Conservation (phyloP, 306 rosid species). For the Cicer arietinum region DNA sequence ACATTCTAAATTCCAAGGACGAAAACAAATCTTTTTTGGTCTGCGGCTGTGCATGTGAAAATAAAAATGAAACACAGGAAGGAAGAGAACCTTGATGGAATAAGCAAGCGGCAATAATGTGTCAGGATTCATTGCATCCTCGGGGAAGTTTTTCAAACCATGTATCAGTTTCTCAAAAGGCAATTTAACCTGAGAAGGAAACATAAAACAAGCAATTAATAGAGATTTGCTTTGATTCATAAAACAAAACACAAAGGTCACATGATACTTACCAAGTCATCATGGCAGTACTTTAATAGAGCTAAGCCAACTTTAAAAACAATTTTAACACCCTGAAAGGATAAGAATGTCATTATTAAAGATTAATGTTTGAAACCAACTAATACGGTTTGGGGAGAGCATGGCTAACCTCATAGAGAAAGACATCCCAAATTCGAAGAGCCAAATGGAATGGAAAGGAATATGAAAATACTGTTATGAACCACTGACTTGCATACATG, state of each 20-base stretch:
- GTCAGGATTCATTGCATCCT: conserved; percentile 91
- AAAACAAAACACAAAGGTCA: conserved; percentile 29
- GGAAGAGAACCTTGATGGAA: conserved; percentile 79
- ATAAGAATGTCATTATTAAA: conserved; percentile 35
- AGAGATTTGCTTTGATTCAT: background rate
- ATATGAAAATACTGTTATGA: conserved; percentile 94
- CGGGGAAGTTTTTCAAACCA: conserved; percentile 92
- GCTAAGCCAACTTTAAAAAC: conserved; percentile 96
- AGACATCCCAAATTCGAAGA: conserved; percentile 98
- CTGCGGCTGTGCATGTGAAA: background rate
- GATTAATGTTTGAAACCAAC: conserved; percentile 24
- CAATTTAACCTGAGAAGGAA: conserved; percentile 66
- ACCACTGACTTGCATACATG: conserved; percentile 99
- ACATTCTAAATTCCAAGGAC: conserved; percentile 26
- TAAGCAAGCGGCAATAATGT: conserved; percentile 85
- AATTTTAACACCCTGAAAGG: conserved; percentile 84
- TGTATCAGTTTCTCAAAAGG: conserved; percentile 98
- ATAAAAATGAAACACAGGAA: conserved; percentile 34
- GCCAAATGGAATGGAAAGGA: conserved; percentile 98
- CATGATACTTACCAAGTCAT: conserved; percentile 82
- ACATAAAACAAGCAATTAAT: conserved; percentile 39
- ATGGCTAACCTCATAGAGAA: conserved; percentile 83
- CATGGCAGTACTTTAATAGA: conserved; percentile 89
- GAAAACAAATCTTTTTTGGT: conserved; percentile 13
- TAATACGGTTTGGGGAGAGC: conserved; percentile 37